phyloP scores from a whole-genome alignment of 2,329 filamentous ascomycete species.

The Fusarium musae region DNA sequence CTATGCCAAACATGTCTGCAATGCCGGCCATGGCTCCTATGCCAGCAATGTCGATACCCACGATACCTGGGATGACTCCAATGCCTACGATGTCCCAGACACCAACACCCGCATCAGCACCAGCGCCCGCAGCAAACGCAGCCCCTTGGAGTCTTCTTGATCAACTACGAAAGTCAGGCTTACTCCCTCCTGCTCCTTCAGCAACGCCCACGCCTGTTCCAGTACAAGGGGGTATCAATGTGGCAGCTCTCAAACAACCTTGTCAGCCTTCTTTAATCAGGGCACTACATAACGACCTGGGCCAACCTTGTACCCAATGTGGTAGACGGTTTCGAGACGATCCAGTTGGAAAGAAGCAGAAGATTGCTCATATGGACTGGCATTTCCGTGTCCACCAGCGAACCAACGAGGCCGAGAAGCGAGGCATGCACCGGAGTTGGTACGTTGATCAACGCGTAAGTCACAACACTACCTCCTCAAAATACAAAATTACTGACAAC shows the following conservation, averaged over 20 bases:
- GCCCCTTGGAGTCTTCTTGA: conserved; percentile 72
- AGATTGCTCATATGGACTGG: conserved; percentile 96
- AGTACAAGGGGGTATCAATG: conserved; percentile 69
- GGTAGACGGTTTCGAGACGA: conserved; percentile 86
- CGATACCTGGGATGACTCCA: conserved; percentile 54
- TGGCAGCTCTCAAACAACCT: conserved; percentile 76
- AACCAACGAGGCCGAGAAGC: conserved; percentile 85
- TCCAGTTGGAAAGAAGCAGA: conserved; percentile 82
- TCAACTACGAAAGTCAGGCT: conserved; percentile 74
- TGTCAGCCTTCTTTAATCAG: conserved; percentile 80
- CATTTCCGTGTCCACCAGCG: conserved; percentile 94
- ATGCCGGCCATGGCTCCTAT: conserved; percentile 48
- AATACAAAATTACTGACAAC: conserved; percentile 41
- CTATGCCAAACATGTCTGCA: conserved; percentile 8
- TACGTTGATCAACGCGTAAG: conserved; percentile 88
- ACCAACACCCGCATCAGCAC: conserved; percentile 42
- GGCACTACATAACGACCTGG: conserved; percentile 81
- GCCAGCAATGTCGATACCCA: conserved; percentile 52
- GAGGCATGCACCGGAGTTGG: conserved; percentile 92
- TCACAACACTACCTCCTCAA: neutral
- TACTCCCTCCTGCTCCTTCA: conserved; percentile 63
- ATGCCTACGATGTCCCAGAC: conserved; percentile 53
- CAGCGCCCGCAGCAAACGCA: conserved; percentile 51
- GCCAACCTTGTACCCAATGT: conserved; percentile 90
- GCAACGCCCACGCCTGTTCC: conserved; percentile 52